Conservation (phyloP, 768 basidiomycete genomes). For the Russula emetica region DNA sequence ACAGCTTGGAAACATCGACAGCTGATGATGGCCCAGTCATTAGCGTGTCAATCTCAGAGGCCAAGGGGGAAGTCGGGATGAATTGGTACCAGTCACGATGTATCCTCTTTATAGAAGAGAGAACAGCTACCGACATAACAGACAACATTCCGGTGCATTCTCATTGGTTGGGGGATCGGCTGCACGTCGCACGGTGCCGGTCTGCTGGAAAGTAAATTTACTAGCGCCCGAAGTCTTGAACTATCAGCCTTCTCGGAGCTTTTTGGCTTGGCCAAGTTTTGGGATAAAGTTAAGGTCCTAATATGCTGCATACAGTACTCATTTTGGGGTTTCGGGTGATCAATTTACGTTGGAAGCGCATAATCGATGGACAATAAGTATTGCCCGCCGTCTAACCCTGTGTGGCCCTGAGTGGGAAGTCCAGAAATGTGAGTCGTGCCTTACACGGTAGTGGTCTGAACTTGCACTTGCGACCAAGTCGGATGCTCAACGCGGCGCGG, state of each 20-base stretch:
- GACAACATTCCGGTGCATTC: background rate
- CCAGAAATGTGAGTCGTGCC: no score
- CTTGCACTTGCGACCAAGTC: no score
- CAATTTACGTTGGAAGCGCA: background rate
- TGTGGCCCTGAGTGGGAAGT: no score
- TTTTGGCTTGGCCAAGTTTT: background rate
- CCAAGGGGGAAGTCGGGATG: background rate
- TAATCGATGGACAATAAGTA: no score
- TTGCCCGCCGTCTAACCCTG: no score
- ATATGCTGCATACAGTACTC: background rate
- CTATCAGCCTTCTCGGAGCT: background rate
- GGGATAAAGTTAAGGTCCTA: background rate
- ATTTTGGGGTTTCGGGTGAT: background rate
- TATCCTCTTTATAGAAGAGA: background rate
- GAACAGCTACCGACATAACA: background rate
- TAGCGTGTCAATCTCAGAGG: background rate
- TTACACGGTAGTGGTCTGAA: no score
- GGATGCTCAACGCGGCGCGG: no score
- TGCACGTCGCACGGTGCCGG: background rate
- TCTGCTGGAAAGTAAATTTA: background rate
- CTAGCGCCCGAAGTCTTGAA: background rate
- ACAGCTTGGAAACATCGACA: background rate
- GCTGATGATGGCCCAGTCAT: background rate
- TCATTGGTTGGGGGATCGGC: background rate
- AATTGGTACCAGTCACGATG: background rate